Base-by-base conservation (phyloP, 805 yeast species). In the Candida michaelii region DNA sequence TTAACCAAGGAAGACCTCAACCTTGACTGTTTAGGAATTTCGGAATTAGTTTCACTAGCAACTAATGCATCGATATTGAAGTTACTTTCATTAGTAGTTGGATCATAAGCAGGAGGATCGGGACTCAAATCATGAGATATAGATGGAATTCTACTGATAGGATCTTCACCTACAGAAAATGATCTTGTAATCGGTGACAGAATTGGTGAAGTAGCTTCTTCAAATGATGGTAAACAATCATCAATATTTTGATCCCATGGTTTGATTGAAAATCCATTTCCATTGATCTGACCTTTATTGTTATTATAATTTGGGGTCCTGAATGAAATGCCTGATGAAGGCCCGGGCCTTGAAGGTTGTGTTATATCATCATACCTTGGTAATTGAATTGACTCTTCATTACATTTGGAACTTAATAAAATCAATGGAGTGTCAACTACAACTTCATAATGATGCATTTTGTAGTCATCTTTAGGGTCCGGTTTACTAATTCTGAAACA, bases 371-470 rank as follows among this genome's bases (percentile, higher is more conserved):
- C 60, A 37, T 71, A 71, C 39, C 54, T 58, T 0, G 76, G 76
- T 34, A 71, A 57, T 46, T 69, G 74, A 6, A 61, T 55, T 1
- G 73, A 64, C 4, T 51, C 68, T 6, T 66, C 74, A 47, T 59
- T 61, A 50, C 75, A 70, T 45, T 65, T 66, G 0, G 74, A 56
- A 48, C 74, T 68, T 37, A 71, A 54, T 44, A 71, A 56, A 25
- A 76, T 71, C 27, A 85, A 69, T 0, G 93, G 93, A 0, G 91
- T 84, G 55, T 85, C 93, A 30, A 85, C 84, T 33, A 85, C 78
- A 15, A 85, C 90, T 52, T 85, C 95, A 54, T 82, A 85, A 58
- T 85, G 90, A 52, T 83, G 89, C 65, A 79, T 62, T 47, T 76
- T 77, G 44, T 38, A 56, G 43, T 64, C 55, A 40, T 52, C 73